Conservation (phyloP, 352 stramenopile genomes). For the Blastocystis sp. region DNA sequence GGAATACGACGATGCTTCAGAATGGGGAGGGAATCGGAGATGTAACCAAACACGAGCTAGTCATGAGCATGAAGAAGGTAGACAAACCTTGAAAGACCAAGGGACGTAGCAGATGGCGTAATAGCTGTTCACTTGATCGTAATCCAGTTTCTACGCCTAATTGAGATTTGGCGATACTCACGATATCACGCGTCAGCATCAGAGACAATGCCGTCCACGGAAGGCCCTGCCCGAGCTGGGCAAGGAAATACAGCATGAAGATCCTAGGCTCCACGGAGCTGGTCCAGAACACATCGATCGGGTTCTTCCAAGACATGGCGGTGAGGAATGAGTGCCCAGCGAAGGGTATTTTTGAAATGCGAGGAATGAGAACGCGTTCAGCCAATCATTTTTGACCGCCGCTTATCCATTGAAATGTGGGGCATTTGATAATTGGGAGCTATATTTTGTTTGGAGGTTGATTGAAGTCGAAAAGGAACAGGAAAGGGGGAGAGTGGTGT, state of each 20-base stretch:
- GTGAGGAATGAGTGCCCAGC: too few species aligned
- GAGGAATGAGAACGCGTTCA: slow-evolving; percentile 35
- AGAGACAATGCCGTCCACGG: slow-evolving; percentile 63
- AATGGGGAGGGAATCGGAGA: slow-evolving; percentile 69
- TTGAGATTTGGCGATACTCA: not conserved
- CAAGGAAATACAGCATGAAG: slow-evolving; percentile 68
- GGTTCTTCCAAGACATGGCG: slow-evolving; percentile 44
- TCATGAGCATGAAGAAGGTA: not conserved
- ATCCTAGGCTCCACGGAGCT: slow-evolving; percentile 44
- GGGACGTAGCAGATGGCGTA: slow-evolving; percentile 63
- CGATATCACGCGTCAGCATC: slow-evolving; percentile 19
- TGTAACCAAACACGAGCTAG: slow-evolving; percentile 70
- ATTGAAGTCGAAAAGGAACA: too few species aligned
- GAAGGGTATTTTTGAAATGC: slow-evolving; percentile 19
- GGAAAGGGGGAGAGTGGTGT: too few species aligned
- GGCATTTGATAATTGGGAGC: too few species aligned
- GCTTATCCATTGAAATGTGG: not conserved
- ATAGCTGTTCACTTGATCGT: slow-evolving; percentile 66
- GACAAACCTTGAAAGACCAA: slow-evolving; percentile 61
- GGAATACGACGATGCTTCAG: slow-evolving; percentile 53
- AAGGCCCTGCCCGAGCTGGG: slow-evolving; percentile 56
- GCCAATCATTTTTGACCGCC: slow-evolving; percentile 58
- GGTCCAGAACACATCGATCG: slow-evolving; percentile 61
- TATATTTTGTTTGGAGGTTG: too few species aligned
- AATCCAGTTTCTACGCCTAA: slow-evolving; percentile 19